A percentile compares a stretch with the other conserved stretches of the same genome.
phyloP scores from a whole-genome alignment of 2,329 filamentous ascomycete genomes.

The Hansfordia pulvinata region DNA sequence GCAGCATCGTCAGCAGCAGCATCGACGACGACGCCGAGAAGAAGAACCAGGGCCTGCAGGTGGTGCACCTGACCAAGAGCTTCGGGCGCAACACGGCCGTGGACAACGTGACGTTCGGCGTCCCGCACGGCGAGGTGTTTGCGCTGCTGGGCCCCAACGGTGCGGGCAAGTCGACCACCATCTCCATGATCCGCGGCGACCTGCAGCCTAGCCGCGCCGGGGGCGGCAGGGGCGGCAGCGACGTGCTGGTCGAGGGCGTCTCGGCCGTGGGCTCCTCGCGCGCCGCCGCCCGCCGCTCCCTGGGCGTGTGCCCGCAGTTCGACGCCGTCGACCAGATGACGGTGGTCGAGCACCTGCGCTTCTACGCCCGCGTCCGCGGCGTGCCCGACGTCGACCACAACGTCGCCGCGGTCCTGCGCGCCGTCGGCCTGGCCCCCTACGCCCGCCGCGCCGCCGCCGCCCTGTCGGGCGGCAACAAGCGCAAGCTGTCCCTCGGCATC shows the following conservation, averaged over 20 bases:
- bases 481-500: constrained; percentile 82
- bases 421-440: constrained; percentile 65
- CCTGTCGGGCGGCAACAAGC: constrained; percentile 81
- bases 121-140: constrained; percentile 71
- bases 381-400: constrained; percentile 65
- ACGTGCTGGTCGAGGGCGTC: constrained; percentile 66
- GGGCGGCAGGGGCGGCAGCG: too few species aligned
- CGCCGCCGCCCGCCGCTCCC: constrained; percentile 56
- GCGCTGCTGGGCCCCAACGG: constrained; percentile 83
- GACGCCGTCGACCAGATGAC: constrained; percentile 88
- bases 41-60: too few species aligned
- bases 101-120: constrained; percentile 77
- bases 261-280: constrained; percentile 63
- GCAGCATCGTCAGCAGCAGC: constrained; percentile 34
- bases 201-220: constrained; percentile 54
- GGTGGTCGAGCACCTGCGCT: constrained; percentile 70
- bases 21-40: constrained; percentile 34
- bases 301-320: constrained; percentile 87
- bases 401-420: constrained; percentile 62
- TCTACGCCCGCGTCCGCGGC: constrained; percentile 78
- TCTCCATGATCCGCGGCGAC: constrained; percentile 82
- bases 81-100: constrained; percentile 69
- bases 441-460: constrained; percentile 61
- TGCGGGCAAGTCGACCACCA: constrained; percentile 82
- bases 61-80: constrained; percentile 65